Percentiles rank a stretch among this genome's conserved stretches.
These are phyloP conservation scores for Neurospora pannonica DNA, from an alignment of 495 filamentous ascomycete genomes.

Conservation along the genomic window DNA sequence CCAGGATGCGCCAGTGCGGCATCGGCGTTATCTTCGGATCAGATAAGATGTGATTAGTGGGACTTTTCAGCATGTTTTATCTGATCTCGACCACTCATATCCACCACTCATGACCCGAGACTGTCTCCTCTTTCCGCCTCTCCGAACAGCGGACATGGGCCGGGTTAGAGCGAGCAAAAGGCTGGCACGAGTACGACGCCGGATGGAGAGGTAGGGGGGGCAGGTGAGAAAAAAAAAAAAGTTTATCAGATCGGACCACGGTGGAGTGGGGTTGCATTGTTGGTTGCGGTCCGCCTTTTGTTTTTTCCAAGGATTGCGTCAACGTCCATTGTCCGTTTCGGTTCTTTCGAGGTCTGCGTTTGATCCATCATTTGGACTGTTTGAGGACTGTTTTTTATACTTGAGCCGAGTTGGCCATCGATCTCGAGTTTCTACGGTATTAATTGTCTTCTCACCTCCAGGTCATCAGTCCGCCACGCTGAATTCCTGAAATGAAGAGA, in stretches of 20 bases:
- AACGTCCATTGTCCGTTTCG: neutral
- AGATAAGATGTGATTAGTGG: slow-evolving; percentile 36
- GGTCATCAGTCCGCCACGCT: neutral
- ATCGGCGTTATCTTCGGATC: slow-evolving; percentile 44
- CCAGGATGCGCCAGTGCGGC: slow-evolving; percentile 14
- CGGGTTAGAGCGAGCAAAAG: neutral
- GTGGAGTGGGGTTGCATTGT: neutral
- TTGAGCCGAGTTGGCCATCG: neutral
- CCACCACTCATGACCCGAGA: neutral
- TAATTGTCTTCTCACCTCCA: neutral
- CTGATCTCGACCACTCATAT: slow-evolving; percentile 6
- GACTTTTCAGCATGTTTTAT: neutral
- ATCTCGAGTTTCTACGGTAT: no score
- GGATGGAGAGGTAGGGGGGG: neutral
- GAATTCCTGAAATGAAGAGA: neutral
- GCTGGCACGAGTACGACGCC: slow-evolving; percentile 1
- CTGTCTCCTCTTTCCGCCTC: slow-evolving; percentile 4
- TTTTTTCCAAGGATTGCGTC: neutral
- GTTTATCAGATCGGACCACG: slow-evolving; percentile 24
- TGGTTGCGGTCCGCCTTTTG: neutral
- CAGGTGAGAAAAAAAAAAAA: slow-evolving; percentile 7
- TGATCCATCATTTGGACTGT: neutral
- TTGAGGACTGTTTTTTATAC: neutral
- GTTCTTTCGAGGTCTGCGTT: no score
- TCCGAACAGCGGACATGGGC: slow-evolving; percentile 10